phyloP scores from a whole-genome alignment of 345 rosid species.

The Salix arbutifolia region DNA sequence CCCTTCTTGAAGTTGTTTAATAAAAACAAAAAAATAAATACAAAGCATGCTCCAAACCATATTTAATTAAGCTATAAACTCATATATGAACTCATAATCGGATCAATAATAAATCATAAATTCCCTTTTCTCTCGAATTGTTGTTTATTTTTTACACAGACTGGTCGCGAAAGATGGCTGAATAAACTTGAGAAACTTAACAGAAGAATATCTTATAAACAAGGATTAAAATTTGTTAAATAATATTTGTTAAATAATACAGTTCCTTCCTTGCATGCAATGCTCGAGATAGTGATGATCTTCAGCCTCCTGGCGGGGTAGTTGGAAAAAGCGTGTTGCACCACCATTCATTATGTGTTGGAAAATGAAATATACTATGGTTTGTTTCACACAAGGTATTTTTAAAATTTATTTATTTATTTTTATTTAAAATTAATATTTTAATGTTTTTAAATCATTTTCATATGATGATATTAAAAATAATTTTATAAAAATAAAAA shows the following conservation, averaged over 20 bases:
- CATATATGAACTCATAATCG: neutral
- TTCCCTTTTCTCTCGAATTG: neutral
- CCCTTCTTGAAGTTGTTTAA: neutral
- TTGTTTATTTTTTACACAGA: neutral
- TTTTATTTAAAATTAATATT: too few relatives aligned
- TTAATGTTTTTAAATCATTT: too few relatives aligned
- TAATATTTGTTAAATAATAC: neutral
- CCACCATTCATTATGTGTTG: neutral
- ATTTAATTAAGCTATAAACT: neutral
- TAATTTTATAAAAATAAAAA: too few relatives aligned
- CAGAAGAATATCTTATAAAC: neutral
- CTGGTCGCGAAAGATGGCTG: neutral
- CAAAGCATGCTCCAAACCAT: too few relatives aligned
- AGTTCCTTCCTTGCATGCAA: neutral
- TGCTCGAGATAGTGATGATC: neutral
- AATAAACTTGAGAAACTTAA: neutral
- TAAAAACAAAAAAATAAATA: neutral
- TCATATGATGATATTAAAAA: too few relatives aligned
- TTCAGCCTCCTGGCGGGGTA: neutral
- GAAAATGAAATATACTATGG: neutral
- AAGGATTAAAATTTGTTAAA: neutral
- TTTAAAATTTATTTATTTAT: too few relatives aligned
- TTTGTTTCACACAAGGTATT: too few relatives aligned
- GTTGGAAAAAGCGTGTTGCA: constrained; percentile 4
- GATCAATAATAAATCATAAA: neutral